Evolutionary conservation across 2,329 filamentous ascomycete species (phyloP), one percentile per base, ranked within the genome.

Genomic region (Fusarium sp.): DNA sequence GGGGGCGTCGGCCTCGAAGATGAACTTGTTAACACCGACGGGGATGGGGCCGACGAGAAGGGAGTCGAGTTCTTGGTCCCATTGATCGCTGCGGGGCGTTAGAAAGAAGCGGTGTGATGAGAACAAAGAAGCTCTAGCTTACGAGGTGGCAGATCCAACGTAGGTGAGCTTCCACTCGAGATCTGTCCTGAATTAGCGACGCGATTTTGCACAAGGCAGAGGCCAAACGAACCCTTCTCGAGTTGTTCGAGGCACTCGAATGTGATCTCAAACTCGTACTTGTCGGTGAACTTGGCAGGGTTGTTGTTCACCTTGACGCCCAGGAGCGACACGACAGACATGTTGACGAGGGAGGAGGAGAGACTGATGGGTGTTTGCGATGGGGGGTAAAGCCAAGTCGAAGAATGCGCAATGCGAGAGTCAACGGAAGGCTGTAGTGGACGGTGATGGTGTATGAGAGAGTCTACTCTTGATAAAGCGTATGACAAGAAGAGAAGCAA

Each of bases 91-190:
- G 77, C 24, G 57, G 57, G 33, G 52, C 60, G 74, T 75, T 70
- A 77, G 75, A 71, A 31, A 76, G 50, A 69, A 31, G 72, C 72
- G 70, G 64, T 69, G 73, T 75, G 68, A 63, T 52, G 66, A 35
- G 22, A 39, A 41, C 63, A 58, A 63, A 54, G 56, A 67, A 63
- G 54, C 65, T 64, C 64, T 18, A 77, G 89, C 93, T 87, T 88
- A 97, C 94, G 95, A 98, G 67, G 96, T 98, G 74, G 97, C 97
- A 78, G 97, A 99, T 81, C 97, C 97, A 82, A 99, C 97, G 80
- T 99, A 99, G 83, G 95, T 99, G 80, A 99, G 89, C 86, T 99
- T 99, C 97, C 97, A 99, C 86, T 99, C 97, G 72, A 99, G 92
- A 86, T 99, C 97, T 97, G 80, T 37, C 52, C 60, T 22, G 52